phyloP scores from a whole-genome alignment of 805 yeast species.

The Saccharomycopsis selenospora region DNA sequence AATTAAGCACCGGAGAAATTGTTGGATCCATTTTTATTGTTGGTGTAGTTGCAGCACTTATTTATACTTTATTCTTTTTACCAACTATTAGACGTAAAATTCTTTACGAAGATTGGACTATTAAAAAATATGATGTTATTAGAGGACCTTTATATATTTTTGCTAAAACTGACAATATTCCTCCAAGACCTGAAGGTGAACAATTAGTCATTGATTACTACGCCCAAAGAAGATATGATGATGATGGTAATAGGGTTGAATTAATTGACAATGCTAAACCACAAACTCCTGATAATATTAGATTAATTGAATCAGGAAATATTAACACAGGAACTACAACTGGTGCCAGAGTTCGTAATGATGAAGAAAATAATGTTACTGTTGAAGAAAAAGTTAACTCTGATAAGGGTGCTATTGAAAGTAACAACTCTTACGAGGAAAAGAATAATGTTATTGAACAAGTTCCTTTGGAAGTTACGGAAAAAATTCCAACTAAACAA shows the following conservation, averaged over 20 bases:
- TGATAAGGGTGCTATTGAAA: conserved; percentile 3
- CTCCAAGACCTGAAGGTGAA: conserved; percentile 60
- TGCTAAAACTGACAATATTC: conserved; percentile 48
- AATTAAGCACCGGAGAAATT: conserved; percentile 45
- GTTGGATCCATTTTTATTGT: conserved; percentile 58
- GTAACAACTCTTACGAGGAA: background rate
- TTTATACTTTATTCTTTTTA: conserved; percentile 47
- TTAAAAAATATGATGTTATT: conserved; percentile 47
- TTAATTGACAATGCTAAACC: conserved; percentile 19
- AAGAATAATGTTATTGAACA: conserved; percentile 4
- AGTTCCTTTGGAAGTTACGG: conserved; percentile 25
- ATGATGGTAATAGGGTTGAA: conserved; percentile 18
- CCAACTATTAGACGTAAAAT: conserved; percentile 60
- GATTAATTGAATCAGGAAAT: conserved; percentile 22
- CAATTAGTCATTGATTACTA: conserved; percentile 56
- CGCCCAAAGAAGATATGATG: conserved; percentile 44
- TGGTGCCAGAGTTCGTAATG: conserved; percentile 16
- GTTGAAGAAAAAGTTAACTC: too few species aligned
- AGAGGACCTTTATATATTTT: conserved; percentile 52
- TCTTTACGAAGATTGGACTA: conserved; percentile 58
- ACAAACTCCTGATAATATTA: conserved; percentile 16
- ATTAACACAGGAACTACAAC: conserved; percentile 23
- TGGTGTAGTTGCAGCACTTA: conserved; percentile 46
- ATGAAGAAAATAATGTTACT: conserved; percentile 19
- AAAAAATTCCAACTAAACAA: conserved; percentile 32